phyloP scores from a whole-genome alignment of 805 yeast genomes.

The Priceomyces carsonii region DNA sequence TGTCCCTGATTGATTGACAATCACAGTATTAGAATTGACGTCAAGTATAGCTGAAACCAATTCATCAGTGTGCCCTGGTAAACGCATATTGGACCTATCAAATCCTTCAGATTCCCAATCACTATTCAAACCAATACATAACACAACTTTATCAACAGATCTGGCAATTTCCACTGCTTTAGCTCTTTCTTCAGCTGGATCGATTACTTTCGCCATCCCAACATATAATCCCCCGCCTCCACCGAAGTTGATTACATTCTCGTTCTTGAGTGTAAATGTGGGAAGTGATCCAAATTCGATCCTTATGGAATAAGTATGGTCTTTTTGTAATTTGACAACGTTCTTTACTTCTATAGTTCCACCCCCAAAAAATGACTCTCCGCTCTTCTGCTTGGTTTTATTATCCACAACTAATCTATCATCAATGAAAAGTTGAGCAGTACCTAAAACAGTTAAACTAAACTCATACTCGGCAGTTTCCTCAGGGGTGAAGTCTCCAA shows the following conservation, averaged over 20 bases:
- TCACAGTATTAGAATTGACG: constrained; percentile 29
- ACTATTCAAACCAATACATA: constrained; percentile 25
- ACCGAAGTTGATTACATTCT: constrained; percentile 14
- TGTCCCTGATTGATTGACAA: constrained; percentile 35
- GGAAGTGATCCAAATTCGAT: constrained; percentile 48
- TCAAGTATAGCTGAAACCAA: constrained; percentile 24
- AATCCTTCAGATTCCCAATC: constrained; percentile 35
- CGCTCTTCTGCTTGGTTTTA: constrained; percentile 50
- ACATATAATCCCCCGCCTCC: constrained; percentile 25
- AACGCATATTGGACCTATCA: constrained; percentile 28
- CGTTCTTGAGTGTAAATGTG: constrained; percentile 23
- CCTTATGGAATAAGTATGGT: constrained; percentile 42
- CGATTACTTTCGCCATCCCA: constrained; percentile 23
- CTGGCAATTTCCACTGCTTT: constrained; percentile 27
- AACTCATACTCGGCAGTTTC: constrained; percentile 50
- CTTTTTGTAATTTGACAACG: constrained; percentile 38
- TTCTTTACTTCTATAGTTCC: constrained; percentile 52
- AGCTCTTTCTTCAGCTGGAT: constrained; percentile 24
- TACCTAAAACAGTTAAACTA: constrained; percentile 53
- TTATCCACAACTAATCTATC: constrained; percentile 57
- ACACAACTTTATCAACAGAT: constrained; percentile 27
- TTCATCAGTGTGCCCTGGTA: constrained; percentile 28
- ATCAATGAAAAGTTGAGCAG: constrained; percentile 55
- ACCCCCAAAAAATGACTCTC: constrained; percentile 49
- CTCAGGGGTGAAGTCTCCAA: constrained; percentile 46